Evolutionary conservation across 2,329 filamentous ascomycete species (phyloP).

Genomic region (Cordyceps farinosa): DNA sequence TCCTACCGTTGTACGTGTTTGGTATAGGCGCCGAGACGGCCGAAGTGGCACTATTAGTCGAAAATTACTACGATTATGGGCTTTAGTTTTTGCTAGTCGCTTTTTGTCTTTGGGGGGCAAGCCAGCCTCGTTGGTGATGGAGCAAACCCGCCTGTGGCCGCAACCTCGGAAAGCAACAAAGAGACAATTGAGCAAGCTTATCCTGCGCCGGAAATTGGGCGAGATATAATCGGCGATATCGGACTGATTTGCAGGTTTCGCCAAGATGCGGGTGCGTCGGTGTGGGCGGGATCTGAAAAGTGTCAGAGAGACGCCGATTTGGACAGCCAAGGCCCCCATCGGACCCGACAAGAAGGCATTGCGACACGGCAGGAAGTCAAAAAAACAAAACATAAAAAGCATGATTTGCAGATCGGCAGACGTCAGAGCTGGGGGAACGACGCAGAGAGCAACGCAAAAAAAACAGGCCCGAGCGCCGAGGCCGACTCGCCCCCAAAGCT

Average conservation of each 20-base stretch:
- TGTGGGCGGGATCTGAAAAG: too few species aligned
- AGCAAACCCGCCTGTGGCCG: not conserved
- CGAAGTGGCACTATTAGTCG: constrained; percentile 3
- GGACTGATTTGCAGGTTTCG: too few species aligned
- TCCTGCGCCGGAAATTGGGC: too few species aligned
- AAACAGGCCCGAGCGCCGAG: not conserved
- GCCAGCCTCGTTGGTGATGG: not conserved
- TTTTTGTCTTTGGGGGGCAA: not conserved
- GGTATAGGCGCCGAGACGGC: not conserved
- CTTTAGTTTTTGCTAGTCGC: not conserved
- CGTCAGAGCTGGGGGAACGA: not conserved
- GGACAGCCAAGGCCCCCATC: too few species aligned
- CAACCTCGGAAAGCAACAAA: too few species aligned
- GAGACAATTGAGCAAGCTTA: not conserved
- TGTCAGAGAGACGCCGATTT: too few species aligned
- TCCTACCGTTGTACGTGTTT: not conserved
- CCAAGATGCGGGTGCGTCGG: too few species aligned
- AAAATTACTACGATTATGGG: not conserved
- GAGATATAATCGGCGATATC: too few species aligned
- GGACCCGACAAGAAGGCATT: too few species aligned
- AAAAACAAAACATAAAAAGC: not conserved
- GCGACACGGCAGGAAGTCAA: too few species aligned
- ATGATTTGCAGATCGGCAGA: not conserved
- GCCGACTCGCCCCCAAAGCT: not conserved
- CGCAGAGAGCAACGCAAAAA: not conserved